Conservation (phyloP, 2,329 filamentous ascomycete genomes). For the Rhynchosporium graminicola region DNA sequence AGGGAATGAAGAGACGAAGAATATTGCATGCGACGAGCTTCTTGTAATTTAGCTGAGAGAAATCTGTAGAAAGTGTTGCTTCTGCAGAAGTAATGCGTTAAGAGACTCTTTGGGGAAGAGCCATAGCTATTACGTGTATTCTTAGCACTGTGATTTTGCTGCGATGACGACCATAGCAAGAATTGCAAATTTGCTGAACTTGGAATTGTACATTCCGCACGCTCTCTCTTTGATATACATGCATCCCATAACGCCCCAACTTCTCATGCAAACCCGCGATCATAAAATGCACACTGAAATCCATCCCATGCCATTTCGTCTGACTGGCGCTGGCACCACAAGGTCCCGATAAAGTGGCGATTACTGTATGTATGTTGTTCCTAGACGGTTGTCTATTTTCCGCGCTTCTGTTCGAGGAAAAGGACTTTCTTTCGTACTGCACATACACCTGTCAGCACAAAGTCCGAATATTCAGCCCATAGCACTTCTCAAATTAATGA, state of each 20-base stretch:
- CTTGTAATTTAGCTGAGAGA: not conserved
- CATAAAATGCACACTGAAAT: not conserved
- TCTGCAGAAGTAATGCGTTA: not conserved
- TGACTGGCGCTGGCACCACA: too few species aligned
- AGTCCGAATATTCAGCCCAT: not conserved
- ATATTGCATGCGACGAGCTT: too few species aligned
- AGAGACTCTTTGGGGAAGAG: not conserved
- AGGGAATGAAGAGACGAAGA: too few species aligned
- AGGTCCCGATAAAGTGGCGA: not conserved
- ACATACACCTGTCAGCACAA: slow-evolving; percentile 17
- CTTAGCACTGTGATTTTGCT: not conserved
- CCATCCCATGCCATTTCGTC: not conserved
- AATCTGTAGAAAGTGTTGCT: not conserved
- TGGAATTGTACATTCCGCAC: not conserved
- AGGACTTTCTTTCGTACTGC: slow-evolving; percentile 91
- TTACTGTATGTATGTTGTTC: not conserved
- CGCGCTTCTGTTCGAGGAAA: slow-evolving; percentile 90
- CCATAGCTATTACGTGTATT: not conserved
- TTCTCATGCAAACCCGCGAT: slow-evolving; percentile 3
- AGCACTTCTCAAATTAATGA: not conserved
- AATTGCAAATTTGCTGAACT: slow-evolving; percentile 1
- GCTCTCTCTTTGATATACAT: slow-evolving; percentile 7
- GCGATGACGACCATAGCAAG: not conserved
- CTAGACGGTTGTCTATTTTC: slow-evolving; percentile 48
- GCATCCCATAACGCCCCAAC: not conserved